Percentiles rank a stretch among this genome's conserved stretches.
Evolutionary conservation across 441 rosid species (phyloP).

Genomic region (Viola pubescens): DNA sequence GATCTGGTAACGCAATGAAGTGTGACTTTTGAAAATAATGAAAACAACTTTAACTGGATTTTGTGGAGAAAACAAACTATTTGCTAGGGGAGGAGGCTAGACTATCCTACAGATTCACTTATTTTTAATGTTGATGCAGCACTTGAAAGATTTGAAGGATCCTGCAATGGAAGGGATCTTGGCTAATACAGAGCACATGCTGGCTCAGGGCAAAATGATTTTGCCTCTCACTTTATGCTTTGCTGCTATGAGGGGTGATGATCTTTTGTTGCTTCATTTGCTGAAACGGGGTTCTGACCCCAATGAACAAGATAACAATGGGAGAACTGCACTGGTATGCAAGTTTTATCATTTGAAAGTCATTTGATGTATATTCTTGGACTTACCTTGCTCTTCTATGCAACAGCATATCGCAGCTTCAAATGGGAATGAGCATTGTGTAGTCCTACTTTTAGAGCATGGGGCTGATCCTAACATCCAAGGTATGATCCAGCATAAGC

Average conservation of each 20-base stretch:
- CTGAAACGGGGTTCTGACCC: slow-evolving; percentile 70
- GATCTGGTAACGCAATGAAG: too few species aligned
- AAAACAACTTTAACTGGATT: too few species aligned
- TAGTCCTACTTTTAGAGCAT: slow-evolving; percentile 55
- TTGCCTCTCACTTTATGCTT: slow-evolving; percentile 67
- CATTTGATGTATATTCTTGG: slow-evolving; percentile 1
- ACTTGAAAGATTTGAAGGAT: slow-evolving; percentile 49
- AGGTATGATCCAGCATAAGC: slow-evolving; percentile 35
- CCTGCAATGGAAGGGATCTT: slow-evolving; percentile 52
- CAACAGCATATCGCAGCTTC: slow-evolving; percentile 82
- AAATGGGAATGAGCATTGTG: slow-evolving; percentile 54
- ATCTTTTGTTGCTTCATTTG: slow-evolving; percentile 59
- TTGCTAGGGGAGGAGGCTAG: too few species aligned
- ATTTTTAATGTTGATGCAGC: slow-evolving; percentile 38
- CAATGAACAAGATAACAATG: slow-evolving; percentile 54
- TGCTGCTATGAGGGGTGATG: slow-evolving; percentile 76
- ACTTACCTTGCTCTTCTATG: slow-evolving; percentile 11
- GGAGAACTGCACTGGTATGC: slow-evolving; percentile 61
- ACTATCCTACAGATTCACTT: not conserved
- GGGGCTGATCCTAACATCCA: slow-evolving; percentile 66
- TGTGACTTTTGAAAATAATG: too few species aligned
- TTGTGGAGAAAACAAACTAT: too few species aligned
- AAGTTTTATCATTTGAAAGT: not conserved
- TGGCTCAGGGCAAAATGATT: slow-evolving; percentile 71
- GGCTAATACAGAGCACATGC: slow-evolving; percentile 56